phyloP scores from a whole-genome alignment of 2,329 filamentous ascomycete species.

The Juglanconis sp. region DNA sequence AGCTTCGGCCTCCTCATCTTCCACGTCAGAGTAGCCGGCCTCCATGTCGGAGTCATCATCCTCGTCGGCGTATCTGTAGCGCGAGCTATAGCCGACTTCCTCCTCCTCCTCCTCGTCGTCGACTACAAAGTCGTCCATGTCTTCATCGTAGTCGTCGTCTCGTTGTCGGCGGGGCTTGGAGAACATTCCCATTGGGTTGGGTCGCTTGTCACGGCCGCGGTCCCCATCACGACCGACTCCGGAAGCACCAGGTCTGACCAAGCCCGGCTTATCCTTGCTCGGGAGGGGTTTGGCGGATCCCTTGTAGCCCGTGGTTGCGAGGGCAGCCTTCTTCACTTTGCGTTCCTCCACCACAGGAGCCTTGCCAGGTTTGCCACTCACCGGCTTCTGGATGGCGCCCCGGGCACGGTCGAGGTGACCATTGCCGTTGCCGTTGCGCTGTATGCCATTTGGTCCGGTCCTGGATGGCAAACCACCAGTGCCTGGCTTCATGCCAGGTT shows the following conservation, averaged over 20 bases:
- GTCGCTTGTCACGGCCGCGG: slow-evolving; percentile 22
- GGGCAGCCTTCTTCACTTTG: slow-evolving; percentile 59
- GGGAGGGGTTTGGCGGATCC: slow-evolving; percentile 62
- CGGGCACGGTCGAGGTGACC: slow-evolving; percentile 9
- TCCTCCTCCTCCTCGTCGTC: slow-evolving; percentile 57
- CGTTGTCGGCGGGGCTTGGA: slow-evolving; percentile 24
- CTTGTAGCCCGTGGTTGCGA: slow-evolving; percentile 62
- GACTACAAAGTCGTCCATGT: slow-evolving; percentile 59
- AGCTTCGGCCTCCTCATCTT: slow-evolving; percentile 65
- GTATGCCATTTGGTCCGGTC: slow-evolving; percentile 21
- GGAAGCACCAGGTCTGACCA: slow-evolving; percentile 26
- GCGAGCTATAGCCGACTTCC: slow-evolving; percentile 26
- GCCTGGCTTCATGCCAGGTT: slow-evolving; percentile 11
- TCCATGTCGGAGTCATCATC: slow-evolving; percentile 76
- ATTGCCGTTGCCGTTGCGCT: slow-evolving; percentile 12
- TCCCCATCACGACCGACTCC: slow-evolving; percentile 18
- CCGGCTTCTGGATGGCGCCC: slow-evolving; percentile 4
- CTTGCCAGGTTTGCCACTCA: slow-evolving; percentile 22
- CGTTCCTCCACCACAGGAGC: slow-evolving; percentile 43
- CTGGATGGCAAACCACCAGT: slow-evolving; percentile 12
- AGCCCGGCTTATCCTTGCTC: slow-evolving; percentile 25
- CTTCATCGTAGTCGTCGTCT: slow-evolving; percentile 62
- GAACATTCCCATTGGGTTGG: slow-evolving; percentile 32
- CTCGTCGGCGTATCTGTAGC: slow-evolving; percentile 52
- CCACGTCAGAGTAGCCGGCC: slow-evolving; percentile 70